Percentiles rank a stretch among this genome's conserved stretches.
phyloP scores from a whole-genome alignment of 805 yeast species.

The Debaryomyces prosopidis region DNA sequence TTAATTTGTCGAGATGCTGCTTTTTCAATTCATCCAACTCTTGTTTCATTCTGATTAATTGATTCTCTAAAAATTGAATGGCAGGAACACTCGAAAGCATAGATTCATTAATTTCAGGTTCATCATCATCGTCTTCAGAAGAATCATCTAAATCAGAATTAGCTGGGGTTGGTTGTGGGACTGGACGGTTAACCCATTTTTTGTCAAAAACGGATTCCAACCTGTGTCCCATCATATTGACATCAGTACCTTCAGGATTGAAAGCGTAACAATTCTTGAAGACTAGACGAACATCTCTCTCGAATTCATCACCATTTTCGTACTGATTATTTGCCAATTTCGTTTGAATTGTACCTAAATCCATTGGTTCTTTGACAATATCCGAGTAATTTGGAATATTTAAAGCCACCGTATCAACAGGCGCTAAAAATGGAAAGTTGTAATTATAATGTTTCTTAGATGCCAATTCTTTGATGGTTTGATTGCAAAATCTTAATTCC shows the following conservation, averaged over 20 bases:
- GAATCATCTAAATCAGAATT: conserved; percentile 40
- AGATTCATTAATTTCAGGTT: conserved; percentile 55
- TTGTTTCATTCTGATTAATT: conserved; percentile 78
- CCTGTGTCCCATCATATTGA: conserved; percentile 91
- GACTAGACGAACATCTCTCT: conserved; percentile 75
- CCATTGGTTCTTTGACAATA: conserved; percentile 91
- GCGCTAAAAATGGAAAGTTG: conserved; percentile 87
- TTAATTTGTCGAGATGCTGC: conserved; percentile 67
- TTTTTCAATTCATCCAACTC: conserved; percentile 82
- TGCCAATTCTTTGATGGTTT: conserved; percentile 75
- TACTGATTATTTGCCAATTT: conserved; percentile 86
- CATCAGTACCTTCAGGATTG: conserved; percentile 97
- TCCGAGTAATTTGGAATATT: conserved; percentile 90
- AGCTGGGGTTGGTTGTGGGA: conserved; percentile 66
- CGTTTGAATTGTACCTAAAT: conserved; percentile 77
- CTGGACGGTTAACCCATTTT: conserved; percentile 75
- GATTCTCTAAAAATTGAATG: conserved; percentile 84
- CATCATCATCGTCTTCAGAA: conserved; percentile 51
- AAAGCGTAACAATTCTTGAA: conserved; percentile 87
- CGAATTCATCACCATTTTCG: conserved; percentile 86
- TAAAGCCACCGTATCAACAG: conserved; percentile 94
- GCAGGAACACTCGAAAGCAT: conserved; percentile 79
- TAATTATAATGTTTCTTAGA: conserved; percentile 82
- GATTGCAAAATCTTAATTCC: conserved; percentile 83
- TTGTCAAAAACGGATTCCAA: conserved; percentile 83